phyloP scores from a whole-genome alignment of 1,139 yeast species.

The Geotrichum australiense region DNA sequence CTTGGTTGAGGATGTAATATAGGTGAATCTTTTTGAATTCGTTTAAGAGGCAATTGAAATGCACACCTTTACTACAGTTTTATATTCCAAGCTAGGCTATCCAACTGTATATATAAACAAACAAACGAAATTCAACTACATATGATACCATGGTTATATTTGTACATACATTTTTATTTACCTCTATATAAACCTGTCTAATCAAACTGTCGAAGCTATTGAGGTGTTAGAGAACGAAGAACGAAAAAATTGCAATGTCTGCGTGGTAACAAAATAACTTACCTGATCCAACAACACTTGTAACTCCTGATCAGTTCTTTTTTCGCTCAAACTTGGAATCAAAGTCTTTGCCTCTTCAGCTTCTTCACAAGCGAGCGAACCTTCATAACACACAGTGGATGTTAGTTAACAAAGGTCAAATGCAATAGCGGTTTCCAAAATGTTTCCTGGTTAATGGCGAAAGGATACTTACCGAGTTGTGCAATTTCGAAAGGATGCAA shows the following conservation, averaged over 20 bases:
- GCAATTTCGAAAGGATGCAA: slow-evolving; percentile 96
- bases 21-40: no score
- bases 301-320: slow-evolving; percentile 79
- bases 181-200: no score
- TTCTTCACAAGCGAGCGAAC: slow-evolving; percentile 91
- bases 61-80: no score
- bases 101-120: no score
- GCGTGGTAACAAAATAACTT: slow-evolving; percentile 25
- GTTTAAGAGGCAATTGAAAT: no score
- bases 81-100: no score
- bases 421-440: neutral
- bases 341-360: slow-evolving; percentile 95
- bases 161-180: no score
- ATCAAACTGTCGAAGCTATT: slow-evolving; percentile 29
- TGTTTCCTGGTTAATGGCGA: no score
- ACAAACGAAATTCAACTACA: no score
- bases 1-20: no score
- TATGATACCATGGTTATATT: no score
- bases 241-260: neutral
- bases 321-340: slow-evolving; percentile 75
- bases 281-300: slow-evolving; percentile 83
- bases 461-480: slow-evolving; percentile 47
- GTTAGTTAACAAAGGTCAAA: neutral
- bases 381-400: slow-evolving; percentile 29
- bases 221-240: no score